Evolutionary conservation across 257 asterid genomes (phyloP).

Genomic region (Solanum megistacrolobum): DNA sequence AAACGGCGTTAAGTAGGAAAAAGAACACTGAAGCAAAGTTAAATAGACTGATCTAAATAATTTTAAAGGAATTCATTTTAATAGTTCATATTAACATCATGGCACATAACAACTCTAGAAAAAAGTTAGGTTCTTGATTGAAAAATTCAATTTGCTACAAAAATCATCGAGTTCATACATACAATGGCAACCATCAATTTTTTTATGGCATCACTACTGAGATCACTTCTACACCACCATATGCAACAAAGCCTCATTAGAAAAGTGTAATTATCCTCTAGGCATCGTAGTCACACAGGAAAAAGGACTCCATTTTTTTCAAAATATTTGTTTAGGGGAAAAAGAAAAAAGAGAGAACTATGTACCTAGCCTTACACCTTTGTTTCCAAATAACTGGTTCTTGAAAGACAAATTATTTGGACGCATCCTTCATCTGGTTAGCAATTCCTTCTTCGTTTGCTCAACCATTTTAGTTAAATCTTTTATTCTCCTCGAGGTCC

Average conservation of each 20-base stretch:
- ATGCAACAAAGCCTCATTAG: not conserved
- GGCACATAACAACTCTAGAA: too few species aligned
- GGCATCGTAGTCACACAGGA: not conserved
- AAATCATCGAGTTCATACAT: not conserved
- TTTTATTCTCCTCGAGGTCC: conserved; percentile 51
- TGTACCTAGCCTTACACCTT: not conserved
- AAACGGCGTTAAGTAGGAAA: too few species aligned
- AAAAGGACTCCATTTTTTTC: not conserved
- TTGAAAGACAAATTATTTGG: conserved; percentile 25
- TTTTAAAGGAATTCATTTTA: too few species aligned
- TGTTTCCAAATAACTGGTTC: not conserved
- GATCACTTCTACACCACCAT: not conserved
- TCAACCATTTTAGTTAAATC: conserved; percentile 44
- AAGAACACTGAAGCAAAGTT: too few species aligned
- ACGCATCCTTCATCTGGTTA: conserved; percentile 44
- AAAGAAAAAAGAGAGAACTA: not conserved
- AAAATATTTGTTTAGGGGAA: not conserved
- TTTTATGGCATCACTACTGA: not conserved
- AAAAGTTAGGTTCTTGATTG: too few species aligned
- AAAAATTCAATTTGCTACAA: too few species aligned
- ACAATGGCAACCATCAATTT: too few species aligned
- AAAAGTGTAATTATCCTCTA: not conserved
- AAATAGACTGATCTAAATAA: too few species aligned
- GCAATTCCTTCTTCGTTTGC: conserved; percentile 44
- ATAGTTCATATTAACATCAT: too few species aligned